Percentiles rank a stretch among this genome's conserved stretches.
phyloP scores from a whole-genome alignment of 2,329 filamentous ascomycete genomes.

The Pestalotiopsis sp. region DNA sequence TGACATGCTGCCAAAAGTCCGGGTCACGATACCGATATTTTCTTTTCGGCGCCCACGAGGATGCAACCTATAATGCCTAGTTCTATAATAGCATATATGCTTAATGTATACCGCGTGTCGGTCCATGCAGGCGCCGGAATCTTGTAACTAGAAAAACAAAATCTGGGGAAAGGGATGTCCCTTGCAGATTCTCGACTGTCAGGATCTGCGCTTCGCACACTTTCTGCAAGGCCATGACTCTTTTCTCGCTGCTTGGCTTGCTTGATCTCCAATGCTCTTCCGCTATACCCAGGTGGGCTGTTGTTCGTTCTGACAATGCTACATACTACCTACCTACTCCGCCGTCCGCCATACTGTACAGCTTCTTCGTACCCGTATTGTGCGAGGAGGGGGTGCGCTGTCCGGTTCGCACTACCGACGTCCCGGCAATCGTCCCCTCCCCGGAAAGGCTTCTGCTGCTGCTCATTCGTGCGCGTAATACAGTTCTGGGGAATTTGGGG shows the following conservation, averaged over 20 bases:
- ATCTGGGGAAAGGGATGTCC: slow-evolving; percentile 11
- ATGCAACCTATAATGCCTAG: neutral
- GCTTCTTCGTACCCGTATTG: neutral
- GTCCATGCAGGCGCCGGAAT: slow-evolving; percentile 2
- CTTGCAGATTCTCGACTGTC: slow-evolving; percentile 4
- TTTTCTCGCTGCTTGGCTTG: neutral
- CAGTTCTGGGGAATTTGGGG: neutral
- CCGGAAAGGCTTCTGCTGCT: neutral
- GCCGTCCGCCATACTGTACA: neutral
- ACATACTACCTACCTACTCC: neutral
- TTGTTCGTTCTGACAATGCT: neutral
- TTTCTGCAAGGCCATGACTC: neutral
- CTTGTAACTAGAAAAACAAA: neutral
- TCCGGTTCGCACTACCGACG: slow-evolving; percentile 7
- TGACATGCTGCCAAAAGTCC: neutral
- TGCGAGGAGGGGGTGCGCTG: neutral
- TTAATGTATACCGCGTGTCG: slow-evolving; percentile 4
- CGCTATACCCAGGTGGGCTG: neutral
- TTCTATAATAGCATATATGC: neutral
- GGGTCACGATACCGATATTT: neutral
- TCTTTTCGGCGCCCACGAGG: neutral
- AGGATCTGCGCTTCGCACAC: neutral
- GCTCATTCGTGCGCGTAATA: slow-evolving; percentile 6
- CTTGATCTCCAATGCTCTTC: neutral
- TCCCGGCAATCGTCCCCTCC: neutral